These are phyloP conservation scores for Malania oleifera DNA, from an alignment of 164 flowering plant species.

Conservation along the genomic window DNA sequence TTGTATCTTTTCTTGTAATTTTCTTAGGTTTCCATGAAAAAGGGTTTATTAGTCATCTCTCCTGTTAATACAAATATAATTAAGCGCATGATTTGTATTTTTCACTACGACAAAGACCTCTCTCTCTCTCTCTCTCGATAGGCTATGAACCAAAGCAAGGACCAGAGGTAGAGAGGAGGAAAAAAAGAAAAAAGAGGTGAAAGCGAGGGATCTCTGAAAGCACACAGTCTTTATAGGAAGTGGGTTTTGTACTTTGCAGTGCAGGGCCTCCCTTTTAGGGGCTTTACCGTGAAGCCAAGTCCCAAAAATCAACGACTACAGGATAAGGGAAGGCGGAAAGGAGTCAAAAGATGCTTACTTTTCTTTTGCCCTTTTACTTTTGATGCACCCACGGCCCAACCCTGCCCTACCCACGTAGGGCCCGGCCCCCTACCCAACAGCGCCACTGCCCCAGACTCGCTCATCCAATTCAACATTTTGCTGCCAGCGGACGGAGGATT, in stretches of 20 bases:
- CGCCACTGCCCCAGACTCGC: no score
- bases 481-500: no score
- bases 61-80: conserved; percentile 1
- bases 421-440: no score
- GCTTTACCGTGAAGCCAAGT: neutral
- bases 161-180: no score
- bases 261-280: neutral
- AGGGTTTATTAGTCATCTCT: neutral
- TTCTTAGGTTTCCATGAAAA: neutral
- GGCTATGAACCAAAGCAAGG: conserved; percentile 1
- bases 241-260: neutral
- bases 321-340: neutral
- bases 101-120: neutral
- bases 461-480: no score
- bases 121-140: neutral
- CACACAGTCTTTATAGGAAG: conserved; percentile 6
- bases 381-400: conserved; percentile 13
- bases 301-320: neutral
- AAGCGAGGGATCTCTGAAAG: conserved; percentile 8
- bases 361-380: conserved; percentile 2
- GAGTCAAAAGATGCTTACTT: conserved; percentile 13
- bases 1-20: conserved; percentile 6
- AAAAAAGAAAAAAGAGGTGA: neutral
- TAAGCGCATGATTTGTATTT: conserved; percentile 1
- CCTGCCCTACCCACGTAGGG: conserved; percentile 11